Percentiles rank a stretch among this genome's conserved stretches.
Conservation (phyloP, 805 yeast species). For the Scheffersomyces stipitis region DNA sequence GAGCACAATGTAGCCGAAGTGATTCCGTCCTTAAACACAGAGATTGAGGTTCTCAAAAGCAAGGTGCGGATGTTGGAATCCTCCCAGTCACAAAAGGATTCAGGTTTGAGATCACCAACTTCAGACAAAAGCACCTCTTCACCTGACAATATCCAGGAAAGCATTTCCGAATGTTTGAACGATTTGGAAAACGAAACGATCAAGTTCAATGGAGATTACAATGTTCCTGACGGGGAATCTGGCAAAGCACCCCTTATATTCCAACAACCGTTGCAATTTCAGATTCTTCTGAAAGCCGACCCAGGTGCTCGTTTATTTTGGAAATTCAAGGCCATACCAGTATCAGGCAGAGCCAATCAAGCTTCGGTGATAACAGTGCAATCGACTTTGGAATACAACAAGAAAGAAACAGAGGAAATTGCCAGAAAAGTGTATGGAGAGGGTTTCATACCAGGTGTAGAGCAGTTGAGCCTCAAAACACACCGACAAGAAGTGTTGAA, state of each 20-base stretch:
- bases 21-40: neutral
- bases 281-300: slow-evolving; percentile 18
- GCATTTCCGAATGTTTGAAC: too few relatives aligned
- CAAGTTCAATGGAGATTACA: neutral
- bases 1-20: neutral
- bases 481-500: neutral
- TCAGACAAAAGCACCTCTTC: neutral
- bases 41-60: neutral
- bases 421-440: neutral
- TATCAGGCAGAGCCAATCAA: neutral
- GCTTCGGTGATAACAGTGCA: neutral
- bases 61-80: neutral
- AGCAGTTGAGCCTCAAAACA: neutral
- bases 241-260: neutral
- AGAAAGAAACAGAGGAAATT: neutral
- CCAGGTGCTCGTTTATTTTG: slow-evolving; percentile 16
- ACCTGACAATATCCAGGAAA: neutral
- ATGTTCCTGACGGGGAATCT: neutral
- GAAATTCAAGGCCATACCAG: slow-evolving; percentile 2
- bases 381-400: neutral
- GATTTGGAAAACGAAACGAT: neutral
- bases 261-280: slow-evolving; percentile 8
- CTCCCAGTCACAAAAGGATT: neutral
- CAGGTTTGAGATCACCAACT: neutral
- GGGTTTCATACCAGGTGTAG: neutral